Conservation (phyloP, 176 grass and related monocot genomes). For the Musa troglodytarum region DNA sequence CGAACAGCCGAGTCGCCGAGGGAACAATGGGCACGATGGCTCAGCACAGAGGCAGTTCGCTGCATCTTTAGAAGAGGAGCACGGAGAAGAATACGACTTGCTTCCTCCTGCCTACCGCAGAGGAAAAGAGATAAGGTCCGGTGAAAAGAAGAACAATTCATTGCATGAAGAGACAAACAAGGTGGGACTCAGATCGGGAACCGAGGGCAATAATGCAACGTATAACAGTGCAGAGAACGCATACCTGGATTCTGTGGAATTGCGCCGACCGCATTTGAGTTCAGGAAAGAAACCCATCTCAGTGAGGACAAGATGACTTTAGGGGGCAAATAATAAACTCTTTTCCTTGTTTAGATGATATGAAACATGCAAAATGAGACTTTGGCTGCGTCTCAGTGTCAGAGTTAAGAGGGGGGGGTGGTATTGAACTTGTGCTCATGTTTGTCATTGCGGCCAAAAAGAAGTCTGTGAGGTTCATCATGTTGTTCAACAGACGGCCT, state of each 20-base stretch:
- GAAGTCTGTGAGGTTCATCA: no score
- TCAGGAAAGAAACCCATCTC: background rate
- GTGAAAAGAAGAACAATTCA: background rate
- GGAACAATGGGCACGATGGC: background rate
- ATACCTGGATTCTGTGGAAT: background rate
- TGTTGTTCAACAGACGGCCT: background rate
- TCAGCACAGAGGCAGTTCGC: background rate
- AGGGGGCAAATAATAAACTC: background rate
- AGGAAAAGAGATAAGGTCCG: background rate
- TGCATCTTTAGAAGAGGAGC: background rate
- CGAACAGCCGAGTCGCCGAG: background rate
- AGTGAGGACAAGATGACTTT: slow-evolving; percentile 14
- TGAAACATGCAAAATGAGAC: background rate
- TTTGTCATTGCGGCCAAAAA: no score
- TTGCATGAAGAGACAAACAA: background rate
- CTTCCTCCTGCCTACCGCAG: background rate
- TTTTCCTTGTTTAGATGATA: background rate
- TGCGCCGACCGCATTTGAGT: background rate
- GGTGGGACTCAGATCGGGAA: background rate
- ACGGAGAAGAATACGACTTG: background rate
- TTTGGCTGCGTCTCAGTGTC: background rate
- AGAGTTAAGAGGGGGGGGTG: background rate
- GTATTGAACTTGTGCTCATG: no score
- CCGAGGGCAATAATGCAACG: background rate
- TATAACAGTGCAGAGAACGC: background rate